Evolutionary conservation across 306 rosid genomes (phyloP), one percentile per base, ranked within the genome.

Genomic region (Mimosa pudica): DNA sequence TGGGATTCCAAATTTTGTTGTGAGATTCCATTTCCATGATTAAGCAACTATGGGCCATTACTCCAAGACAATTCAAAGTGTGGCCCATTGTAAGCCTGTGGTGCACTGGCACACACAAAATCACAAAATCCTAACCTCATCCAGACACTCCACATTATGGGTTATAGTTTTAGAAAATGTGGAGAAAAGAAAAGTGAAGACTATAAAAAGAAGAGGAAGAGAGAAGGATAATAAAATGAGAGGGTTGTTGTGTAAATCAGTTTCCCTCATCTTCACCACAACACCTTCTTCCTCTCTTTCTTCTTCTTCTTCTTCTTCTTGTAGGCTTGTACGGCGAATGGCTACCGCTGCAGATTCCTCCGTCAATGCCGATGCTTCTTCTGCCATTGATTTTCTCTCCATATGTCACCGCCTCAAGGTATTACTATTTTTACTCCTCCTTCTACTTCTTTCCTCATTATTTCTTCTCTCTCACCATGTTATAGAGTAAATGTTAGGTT

Each of bases 381-480:
- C 92, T 2, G 92, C 89, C 78, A 89, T 94, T 44, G 92, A 94
- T 84, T 92, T 94, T 82, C 97, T 94, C 85, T 77, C 91, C 5
- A 77, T 94, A 55, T 94, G 98, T 72, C 97, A 91, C 84, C 86
- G 87, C 73, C 97, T 94, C 18, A 94, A 94, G 93, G 96, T 91
- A 38, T 38, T 38, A 38, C 4, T n/a, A n/a, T n/a, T n/a, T n/a
- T n/a, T n/a, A 71, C 61, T 74, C 5, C 33, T 63, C 3, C 49
- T 30, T 38, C 11, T 3, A 4, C 11, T 69, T 45, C 57, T 18
- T 69, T 8, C 35, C 30, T 2, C n/a, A 69, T 7, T 6, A 5
- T 69, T 69, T 32, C 10, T 45, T 18, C 16, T 10, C 8, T 18
- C 46, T 69, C 73, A 42, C 35, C 73, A 44, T 69, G 18, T 18